Conservation (phyloP, 2,329 filamentous ascomycete species). For the Scleromitrula shiraiana region DNA sequence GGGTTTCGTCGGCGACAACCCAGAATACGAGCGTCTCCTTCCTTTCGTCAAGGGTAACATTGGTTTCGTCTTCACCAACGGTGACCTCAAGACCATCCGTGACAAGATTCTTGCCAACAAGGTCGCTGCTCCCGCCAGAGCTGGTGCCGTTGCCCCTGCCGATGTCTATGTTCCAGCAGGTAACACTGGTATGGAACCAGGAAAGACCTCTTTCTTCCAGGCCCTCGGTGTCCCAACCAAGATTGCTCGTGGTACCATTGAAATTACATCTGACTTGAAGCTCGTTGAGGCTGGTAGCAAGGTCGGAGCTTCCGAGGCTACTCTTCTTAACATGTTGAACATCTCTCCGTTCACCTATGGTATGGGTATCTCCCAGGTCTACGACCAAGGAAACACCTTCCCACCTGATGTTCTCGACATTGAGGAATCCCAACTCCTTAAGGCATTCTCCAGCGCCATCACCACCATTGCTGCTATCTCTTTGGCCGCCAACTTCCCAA, state of each 20-base stretch:
- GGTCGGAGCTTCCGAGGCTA: constrained; percentile 98
- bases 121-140: constrained; percentile 95
- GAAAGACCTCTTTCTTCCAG: constrained; percentile 99
- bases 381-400: constrained; percentile 96
- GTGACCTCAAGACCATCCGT: constrained; percentile 83
- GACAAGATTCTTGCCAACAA: constrained; percentile 95
- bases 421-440: constrained; percentile 87
- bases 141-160: constrained; percentile 85
- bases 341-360: constrained; percentile 99
- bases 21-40: constrained; percentile 97
- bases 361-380: constrained; percentile 93
- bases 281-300: constrained; percentile 87
- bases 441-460: constrained; percentile 72
- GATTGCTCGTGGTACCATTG: constrained; percentile 99
- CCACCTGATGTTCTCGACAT: constrained; percentile 80
- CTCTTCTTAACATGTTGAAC: constrained; percentile 99
- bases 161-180: constrained; percentile 95
- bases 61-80: constrained; percentile 99
- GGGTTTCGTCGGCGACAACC: constrained; percentile 81
- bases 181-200: constrained; percentile 99
- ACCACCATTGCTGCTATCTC: constrained; percentile 84
- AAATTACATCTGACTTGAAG: constrained; percentile 98
- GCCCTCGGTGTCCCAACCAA: constrained; percentile 99
- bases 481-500: constrained; percentile 90
- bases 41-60: constrained; percentile 96